A percentile compares a stretch with the other conserved stretches of the same genome.
Conservation (phyloP, 23 red algal species). For the Gracilaria domingensis region DNA sequence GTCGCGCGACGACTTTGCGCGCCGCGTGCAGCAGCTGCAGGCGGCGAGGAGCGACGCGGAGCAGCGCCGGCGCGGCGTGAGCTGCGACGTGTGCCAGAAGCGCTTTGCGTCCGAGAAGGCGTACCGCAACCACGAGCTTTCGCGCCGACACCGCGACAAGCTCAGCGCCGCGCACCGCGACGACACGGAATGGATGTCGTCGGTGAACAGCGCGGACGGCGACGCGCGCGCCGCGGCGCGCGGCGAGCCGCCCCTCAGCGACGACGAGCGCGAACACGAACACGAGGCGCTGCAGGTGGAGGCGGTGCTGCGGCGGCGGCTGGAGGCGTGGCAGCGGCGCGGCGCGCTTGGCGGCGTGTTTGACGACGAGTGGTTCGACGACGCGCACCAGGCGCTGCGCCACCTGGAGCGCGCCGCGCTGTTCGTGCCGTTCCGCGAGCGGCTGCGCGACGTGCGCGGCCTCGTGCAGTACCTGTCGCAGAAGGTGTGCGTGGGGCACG, state of each 20-base stretch:
- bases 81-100: conserved; percentile 84
- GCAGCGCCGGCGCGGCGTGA: not conserved
- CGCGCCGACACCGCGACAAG: conserved; percentile 77
- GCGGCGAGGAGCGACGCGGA: not conserved
- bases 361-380: conserved; percentile 55
- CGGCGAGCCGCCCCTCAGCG: too few species aligned
- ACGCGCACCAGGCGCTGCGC: conserved; percentile 52
- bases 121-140: conserved; percentile 79
- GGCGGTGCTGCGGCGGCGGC: conserved; percentile 28
- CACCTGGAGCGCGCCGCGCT: conserved; percentile 82
- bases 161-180: not conserved
- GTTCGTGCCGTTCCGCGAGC: conserved; percentile 89
- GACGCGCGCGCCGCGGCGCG: not conserved
- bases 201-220: conserved; percentile 20
- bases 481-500: conserved; percentile 80
- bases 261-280: not conserved
- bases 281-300: conserved; percentile 14
- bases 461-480: conserved; percentile 87
- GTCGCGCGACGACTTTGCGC: conserved; percentile 57
- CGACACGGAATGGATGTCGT: conserved; percentile 15
- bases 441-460: conserved; percentile 67
- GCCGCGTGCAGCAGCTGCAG: conserved; percentile 41
- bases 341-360: conserved; percentile 68
- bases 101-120: conserved; percentile 83
- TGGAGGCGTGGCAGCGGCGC: conserved; percentile 39